Evolutionary conservation across 78 protist genomes (phyloP).

Genomic region (Fonticula alba): DNA sequence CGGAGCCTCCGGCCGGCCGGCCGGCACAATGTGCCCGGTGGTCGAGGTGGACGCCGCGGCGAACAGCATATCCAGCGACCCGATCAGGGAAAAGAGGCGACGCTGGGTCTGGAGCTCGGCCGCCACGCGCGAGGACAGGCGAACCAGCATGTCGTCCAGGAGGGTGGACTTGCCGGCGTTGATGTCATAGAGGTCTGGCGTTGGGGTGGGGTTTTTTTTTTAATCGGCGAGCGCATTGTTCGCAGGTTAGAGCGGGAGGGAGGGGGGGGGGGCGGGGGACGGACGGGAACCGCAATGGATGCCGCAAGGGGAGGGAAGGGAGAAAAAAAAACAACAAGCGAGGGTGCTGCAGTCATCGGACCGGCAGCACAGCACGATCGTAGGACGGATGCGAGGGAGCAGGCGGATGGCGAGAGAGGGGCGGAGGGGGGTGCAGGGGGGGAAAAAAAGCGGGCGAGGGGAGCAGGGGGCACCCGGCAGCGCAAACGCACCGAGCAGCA

Average conservation of each 20-base stretch:
- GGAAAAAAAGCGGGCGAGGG: too few relatives aligned
- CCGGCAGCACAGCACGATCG: too few relatives aligned
- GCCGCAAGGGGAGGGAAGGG: too few relatives aligned
- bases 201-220: background rate
- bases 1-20: too few relatives aligned
- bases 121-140: background rate
- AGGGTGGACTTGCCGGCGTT: conserved; percentile 5
- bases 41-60: background rate
- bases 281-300: too few relatives aligned
- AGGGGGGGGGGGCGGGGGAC: background rate
- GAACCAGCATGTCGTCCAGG: conserved; percentile 10
- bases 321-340: too few relatives aligned
- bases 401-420: too few relatives aligned
- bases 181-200: conserved; percentile 3
- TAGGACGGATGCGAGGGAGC: too few relatives aligned
- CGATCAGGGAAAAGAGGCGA: conserved; percentile 1
- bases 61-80: conserved; percentile 1
- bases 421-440: too few relatives aligned
- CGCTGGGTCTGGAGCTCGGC: background rate
- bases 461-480: too few relatives aligned
- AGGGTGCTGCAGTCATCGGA: too few relatives aligned
- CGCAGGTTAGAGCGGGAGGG: background rate
- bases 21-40: too few relatives aligned
- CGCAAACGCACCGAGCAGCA: conserved; percentile 6
- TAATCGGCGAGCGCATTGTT: background rate